phyloP scores from a whole-genome alignment of 139 green algal genomes.

The Chlamydomonas sp. region DNA sequence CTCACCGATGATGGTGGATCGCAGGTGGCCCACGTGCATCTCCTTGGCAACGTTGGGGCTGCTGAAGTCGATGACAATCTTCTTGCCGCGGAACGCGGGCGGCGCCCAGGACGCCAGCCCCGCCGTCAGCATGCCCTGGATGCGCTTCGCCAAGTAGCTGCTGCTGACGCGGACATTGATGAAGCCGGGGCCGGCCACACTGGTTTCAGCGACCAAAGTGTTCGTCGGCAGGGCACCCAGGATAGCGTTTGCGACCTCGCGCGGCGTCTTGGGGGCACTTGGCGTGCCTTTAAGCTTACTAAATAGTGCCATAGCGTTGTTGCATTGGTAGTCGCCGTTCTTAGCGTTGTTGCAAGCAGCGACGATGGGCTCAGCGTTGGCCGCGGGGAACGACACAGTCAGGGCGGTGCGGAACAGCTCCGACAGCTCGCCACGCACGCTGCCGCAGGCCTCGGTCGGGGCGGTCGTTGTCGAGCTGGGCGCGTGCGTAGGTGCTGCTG shows the following conservation, averaged over 20 bases:
- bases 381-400: conserved; percentile 71
- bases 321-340: conserved; percentile 98
- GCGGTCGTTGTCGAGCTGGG: too few relatives aligned
- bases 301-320: conserved; percentile 97
- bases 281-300: conserved; percentile 87
- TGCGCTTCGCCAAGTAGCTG: too few relatives aligned
- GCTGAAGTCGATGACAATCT: too few relatives aligned
- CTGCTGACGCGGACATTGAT: conserved; percentile 85
- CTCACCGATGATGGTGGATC: too few relatives aligned
- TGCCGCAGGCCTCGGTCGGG: conserved; percentile 10
- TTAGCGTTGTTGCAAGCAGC: conserved; percentile 80
- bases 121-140: too few relatives aligned
- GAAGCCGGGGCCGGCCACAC: conserved; percentile 93
- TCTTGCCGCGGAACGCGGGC: too few relatives aligned
- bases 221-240: conserved; percentile 74
- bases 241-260: conserved; percentile 87
- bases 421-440: conserved; percentile 61
- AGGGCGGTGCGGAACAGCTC: conserved; percentile 76
- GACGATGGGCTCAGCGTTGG: conserved; percentile 58
- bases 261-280: conserved; percentile 87
- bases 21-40: too few relatives aligned
- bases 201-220: conserved; percentile 65
- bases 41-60: too few relatives aligned
- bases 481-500: neutral
- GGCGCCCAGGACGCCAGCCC: too few relatives aligned